Evolutionary conservation across 2,329 filamentous ascomycete species (phyloP), one percentile per base, ranked within the genome.

Genomic region (Penicillium sp.): DNA sequence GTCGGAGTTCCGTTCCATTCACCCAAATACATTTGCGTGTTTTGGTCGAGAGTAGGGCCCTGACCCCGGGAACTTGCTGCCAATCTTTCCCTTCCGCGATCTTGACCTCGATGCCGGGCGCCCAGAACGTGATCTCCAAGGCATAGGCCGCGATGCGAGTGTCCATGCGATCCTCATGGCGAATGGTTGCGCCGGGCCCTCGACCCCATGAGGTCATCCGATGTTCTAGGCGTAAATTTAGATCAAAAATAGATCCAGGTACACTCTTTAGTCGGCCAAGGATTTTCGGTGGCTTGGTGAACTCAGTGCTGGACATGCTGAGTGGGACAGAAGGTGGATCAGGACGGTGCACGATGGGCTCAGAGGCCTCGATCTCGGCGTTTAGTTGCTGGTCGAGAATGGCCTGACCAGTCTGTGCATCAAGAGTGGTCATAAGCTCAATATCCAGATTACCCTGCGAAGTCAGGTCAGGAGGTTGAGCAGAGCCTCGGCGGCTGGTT

Each of bases 161-260:
- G 63, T 97, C 91, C 25, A 78, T 76, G 29, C 74, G 77, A 48
- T 87, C 79, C 1, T 83, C 75, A 67, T 92, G 91, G 2, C 87
- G 79, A 29, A 87, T 75, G 0, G 89, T 93, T 66, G 92, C 93
- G 21, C 82, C 79, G 1, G 76, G 78, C 0, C 85, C 84, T 26
- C 93, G 86, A 29, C 93, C 93, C 87, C 92, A 98, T 0, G 88
- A 89, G 0, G 88, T 86, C 63, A 91, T 76, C 3, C 86, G 85
- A 42, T 85, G 82, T 11, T 85, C 85, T 14, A 97, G 78, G 33
- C 83, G 82, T 31, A 96, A 80, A 0, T 82, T 84, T 25, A 91
- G 81, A 23, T 81, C 82, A 1, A 82, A 77, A 7, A 90, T 79
- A 0, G 92, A 96, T 14, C 85, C 85, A 0, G 82, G 67, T 0